Base-by-base conservation (phyloP, 768 basidiomycete genomes). In the Podaxis sp. region DNA sequence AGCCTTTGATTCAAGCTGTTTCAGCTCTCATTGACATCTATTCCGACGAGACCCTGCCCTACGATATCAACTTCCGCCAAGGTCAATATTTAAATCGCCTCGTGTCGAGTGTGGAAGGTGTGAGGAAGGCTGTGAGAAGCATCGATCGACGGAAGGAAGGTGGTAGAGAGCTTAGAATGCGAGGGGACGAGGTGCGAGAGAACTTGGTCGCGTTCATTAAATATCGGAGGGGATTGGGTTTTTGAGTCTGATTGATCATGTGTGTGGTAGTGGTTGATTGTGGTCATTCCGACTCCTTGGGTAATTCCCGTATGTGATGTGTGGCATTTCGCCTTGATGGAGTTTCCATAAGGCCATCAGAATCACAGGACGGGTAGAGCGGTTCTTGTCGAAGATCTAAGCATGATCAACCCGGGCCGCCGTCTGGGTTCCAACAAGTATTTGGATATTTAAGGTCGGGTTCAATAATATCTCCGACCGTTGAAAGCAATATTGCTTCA, bases 11-110 rank as follows among this genome's bases (percentile, higher is more conserved):
- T 26, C 92, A 95, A 68, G 85, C 86, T 1, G 79, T 84, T 8
- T 93, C 95, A 13, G 91, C 91, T 26, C 78, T 97, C 51, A 92
- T 97, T 63, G 95, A 97, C 71, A 93, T 96, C 57, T 98, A 91
- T 73, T 93, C 95, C 3, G 95, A 98, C 75, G 95, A 98, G 74
- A 81, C 75, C 7, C 73, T 85, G 59, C 82, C 88, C 0, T 95
- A 92, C 70, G 95, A 98, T 71, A 70, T 85, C 62, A 93, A 93
- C 72, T 95, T 95, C 78, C 82, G 86, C 48, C 76, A 87, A 61
- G 84, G 84, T 0, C 71, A 75, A 13, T 91, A 83, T 69, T 74
- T 90, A 0, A 80, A 79, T 17, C 77, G 75, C 56, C 81, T 95
- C 5, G 76, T 74, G 13, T 80, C 77, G n/a, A 83, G 84, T 57